Evolutionary conservation across 345 rosid genomes (phyloP).

Genomic region (Populus nigra): DNA sequence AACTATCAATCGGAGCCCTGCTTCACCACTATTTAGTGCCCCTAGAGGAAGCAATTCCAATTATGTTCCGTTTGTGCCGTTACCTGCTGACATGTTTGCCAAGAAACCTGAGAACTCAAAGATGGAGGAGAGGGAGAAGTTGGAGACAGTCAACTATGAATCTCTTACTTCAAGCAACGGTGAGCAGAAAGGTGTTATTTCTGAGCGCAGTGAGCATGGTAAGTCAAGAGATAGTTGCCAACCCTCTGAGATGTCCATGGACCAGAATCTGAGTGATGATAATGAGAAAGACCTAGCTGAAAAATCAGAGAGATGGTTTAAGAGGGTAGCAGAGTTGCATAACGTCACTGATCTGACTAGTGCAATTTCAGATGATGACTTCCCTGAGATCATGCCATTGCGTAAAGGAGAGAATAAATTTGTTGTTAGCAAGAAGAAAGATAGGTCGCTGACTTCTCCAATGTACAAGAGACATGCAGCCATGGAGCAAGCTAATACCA

Average conservation of each 20-base stretch:
- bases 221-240: slow-evolving; percentile 16
- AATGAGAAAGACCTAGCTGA: slow-evolving; percentile 45
- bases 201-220: slow-evolving; percentile 5
- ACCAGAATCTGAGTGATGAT: slow-evolving; percentile 20
- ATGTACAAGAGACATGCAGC: slow-evolving; percentile 56
- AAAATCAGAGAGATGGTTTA: slow-evolving; percentile 43
- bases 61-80: slow-evolving; percentile 73
- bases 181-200: slow-evolving; percentile 20
- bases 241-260: slow-evolving; percentile 19
- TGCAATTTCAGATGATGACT: slow-evolving; percentile 27
- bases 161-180: slow-evolving; percentile 19
- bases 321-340: slow-evolving; percentile 33
- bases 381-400: slow-evolving; percentile 27
- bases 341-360: slow-evolving; percentile 20
- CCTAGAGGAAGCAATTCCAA: slow-evolving; percentile 37
- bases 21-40: slow-evolving; percentile 26
- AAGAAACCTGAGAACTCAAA: slow-evolving; percentile 44
- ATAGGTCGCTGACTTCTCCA: slow-evolving; percentile 47
- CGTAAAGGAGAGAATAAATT: slow-evolving; percentile 29
- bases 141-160: slow-evolving; percentile 10
- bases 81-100: slow-evolving; percentile 73
- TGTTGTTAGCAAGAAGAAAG: slow-evolving; percentile 32
- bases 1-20: slow-evolving; percentile 26
- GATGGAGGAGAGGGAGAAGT: slow-evolving; percentile 25
- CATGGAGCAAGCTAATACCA: slow-evolving; percentile 51